phyloP scores from a whole-genome alignment of 2,329 filamentous ascomycete genomes.

The Arthroderma uncinatum region DNA sequence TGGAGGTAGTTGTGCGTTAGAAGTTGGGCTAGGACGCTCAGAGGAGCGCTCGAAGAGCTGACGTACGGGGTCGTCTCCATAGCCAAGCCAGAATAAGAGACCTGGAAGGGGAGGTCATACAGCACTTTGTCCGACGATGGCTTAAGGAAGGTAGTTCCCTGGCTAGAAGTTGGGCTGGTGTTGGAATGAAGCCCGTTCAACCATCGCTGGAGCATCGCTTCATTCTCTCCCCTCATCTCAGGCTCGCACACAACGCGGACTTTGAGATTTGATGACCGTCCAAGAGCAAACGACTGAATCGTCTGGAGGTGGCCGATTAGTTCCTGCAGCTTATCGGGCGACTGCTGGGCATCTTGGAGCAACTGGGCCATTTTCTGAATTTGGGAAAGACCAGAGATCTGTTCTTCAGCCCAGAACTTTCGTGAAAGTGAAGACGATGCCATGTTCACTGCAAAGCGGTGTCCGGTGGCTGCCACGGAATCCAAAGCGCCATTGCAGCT shows the following conservation, averaged over 20 bases:
- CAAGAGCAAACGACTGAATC: conserved; percentile 69
- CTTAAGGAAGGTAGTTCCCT: conserved; percentile 18
- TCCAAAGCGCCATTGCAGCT: conserved; percentile 85
- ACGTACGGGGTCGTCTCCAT: conserved; percentile 77
- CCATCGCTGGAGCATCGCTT: conserved; percentile 60
- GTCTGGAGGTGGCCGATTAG: conserved; percentile 73
- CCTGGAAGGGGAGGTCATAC: conserved; percentile 91
- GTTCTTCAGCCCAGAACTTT: conserved; percentile 62
- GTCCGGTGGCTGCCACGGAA: conserved; percentile 79
- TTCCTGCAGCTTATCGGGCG: conserved; percentile 58
- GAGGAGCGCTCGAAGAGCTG: conserved; percentile 59
- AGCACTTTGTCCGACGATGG: conserved; percentile 56
- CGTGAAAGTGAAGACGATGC: conserved; percentile 69
- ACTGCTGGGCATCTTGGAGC: conserved; percentile 53
- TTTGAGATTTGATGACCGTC: conserved; percentile 56
- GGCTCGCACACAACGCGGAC: conserved; percentile 75
- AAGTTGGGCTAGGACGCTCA: conserved; percentile 81
- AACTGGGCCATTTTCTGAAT: conserved; percentile 72
- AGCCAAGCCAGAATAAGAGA: conserved; percentile 81
- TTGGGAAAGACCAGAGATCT: conserved; percentile 82
- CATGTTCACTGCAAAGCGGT: conserved; percentile 72
- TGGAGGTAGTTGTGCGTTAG: conserved; percentile 94
- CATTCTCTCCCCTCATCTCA: conserved; percentile 60
- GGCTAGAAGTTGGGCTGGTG: conserved; percentile 26
- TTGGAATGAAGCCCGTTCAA: conserved; percentile 44